Evolutionary conservation across 2,329 filamentous ascomycete genomes (phyloP), one percentile per base, ranked within the genome.

Genomic region (Penicillium hesseltinei): DNA sequence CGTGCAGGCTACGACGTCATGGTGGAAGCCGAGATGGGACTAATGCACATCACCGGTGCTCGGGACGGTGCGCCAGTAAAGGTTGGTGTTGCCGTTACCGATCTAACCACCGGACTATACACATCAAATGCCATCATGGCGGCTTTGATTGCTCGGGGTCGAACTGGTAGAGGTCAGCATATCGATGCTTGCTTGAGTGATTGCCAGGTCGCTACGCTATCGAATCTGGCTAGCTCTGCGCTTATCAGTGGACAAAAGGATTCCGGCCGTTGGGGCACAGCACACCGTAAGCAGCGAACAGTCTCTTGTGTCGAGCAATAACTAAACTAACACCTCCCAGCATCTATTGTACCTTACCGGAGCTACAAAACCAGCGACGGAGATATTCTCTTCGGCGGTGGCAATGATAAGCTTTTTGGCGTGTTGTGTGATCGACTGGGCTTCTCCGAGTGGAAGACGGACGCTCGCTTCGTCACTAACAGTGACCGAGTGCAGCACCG

Each of bases 1-100:
- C 84, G 94, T 15, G 92, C 94, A 4, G 94, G 94, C 5, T 99
- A 99, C 80, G 94, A 99, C 75, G 94, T 99, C 65, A 99, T 99
- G 93, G 93, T 99, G 11, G 94, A 99, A 79, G 94, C 94, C 58
- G 94, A 97, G 73, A 92, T 99, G 77, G 94, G 94, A 0, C 78
- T 99, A 56, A 99, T 99, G 94, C 94, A 99, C 77, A 97, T 99
- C 67, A 99, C 94, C 0, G 94, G 94, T 33, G 84, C 84, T 60
- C 84, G 92, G 55, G 89, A 96, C 67, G 92, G 93, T 0, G 89
- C 92, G 2, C 94, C 94, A 0, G 94, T 97, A 39, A 99, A 99
- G 77, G 94, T 99, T 2, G 94, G 94, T 19, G 94, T 99, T 3
- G 94, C 94, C 2, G 94, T 99, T 4, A 97, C 94, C 0, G 94